These are phyloP conservation scores for Camelina hispida DNA, from an alignment of 345 rosid genomes.

Conservation along the genomic window DNA sequence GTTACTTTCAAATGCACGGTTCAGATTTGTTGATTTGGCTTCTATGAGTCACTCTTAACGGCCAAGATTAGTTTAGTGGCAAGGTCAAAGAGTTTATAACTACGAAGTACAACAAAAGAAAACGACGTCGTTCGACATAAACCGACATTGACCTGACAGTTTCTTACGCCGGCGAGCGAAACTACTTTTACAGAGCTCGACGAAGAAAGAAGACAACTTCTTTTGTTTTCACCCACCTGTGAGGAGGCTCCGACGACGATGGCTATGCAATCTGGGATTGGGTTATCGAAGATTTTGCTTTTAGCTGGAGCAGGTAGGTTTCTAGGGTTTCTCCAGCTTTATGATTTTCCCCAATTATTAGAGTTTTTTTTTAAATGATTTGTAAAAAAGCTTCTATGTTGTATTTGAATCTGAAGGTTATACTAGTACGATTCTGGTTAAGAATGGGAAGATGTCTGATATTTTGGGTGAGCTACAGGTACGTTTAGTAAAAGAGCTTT, in stretches of 20 bases:
- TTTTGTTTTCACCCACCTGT: neutral
- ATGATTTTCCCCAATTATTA: neutral
- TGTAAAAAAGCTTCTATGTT: neutral
- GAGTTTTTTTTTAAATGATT: neutral
- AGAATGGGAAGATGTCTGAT: constrained; percentile 86
- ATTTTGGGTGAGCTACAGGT: constrained; percentile 84
- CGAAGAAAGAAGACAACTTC: constrained; percentile 34
- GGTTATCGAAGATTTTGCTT: constrained; percentile 71
- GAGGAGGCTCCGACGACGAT: constrained; percentile 40
- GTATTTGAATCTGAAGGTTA: constrained; percentile 57
- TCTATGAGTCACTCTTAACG: no score
- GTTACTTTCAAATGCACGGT: no score
- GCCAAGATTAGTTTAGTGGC: neutral
- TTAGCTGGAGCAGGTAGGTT: constrained; percentile 79
- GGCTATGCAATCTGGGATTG: constrained; percentile 83
- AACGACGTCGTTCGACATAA: constrained; percentile 18
- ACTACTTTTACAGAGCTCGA: constrained; percentile 11
- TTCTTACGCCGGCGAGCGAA: constrained; percentile 38
- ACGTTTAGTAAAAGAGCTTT: constrained; percentile 16
- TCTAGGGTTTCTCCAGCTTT: constrained; percentile 31
- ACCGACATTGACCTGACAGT: constrained; percentile 2
- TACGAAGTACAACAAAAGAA: no score
- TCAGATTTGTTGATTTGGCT: no score
- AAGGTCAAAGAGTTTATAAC: constrained; percentile 9
- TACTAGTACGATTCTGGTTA: constrained; percentile 70